Evolutionary conservation across 768 basidiomycete genomes (phyloP).

Genomic region (Boletus huronensis): DNA sequence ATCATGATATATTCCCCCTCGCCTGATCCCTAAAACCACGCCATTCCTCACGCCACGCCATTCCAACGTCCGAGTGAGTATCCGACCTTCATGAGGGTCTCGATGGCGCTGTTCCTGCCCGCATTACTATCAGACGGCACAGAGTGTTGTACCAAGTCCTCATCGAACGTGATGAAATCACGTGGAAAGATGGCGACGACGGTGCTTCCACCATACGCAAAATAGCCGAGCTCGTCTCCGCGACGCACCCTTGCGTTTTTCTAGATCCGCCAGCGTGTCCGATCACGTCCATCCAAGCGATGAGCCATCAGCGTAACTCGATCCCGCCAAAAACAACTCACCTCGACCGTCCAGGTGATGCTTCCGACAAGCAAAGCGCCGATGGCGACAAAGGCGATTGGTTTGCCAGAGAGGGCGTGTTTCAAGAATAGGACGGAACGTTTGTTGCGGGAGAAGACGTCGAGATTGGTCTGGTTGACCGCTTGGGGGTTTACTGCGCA

Average conservation of each 20-base stretch:
- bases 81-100: conserved; percentile 59
- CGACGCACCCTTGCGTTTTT: conserved; percentile 50
- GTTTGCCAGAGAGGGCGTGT: conserved; percentile 42
- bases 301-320: neutral
- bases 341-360: conserved; percentile 56
- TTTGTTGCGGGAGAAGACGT: conserved; percentile 63
- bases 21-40: neutral
- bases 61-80: conserved; percentile 28
- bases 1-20: neutral
- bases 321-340: conserved; percentile 2
- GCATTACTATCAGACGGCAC: conserved; percentile 7
- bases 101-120: conserved; percentile 38
- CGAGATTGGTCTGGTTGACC: conserved; percentile 60
- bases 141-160: conserved; percentile 59
- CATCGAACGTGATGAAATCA: conserved; percentile 53
- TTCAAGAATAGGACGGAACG: conserved; percentile 54
- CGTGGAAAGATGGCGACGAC: conserved; percentile 57
- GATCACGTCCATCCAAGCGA: neutral
- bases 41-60: conserved; percentile 4
- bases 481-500: conserved; percentile 75
- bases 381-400: conserved; percentile 68
- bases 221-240: conserved; percentile 65
- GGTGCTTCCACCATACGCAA: conserved; percentile 79
- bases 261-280: conserved; percentile 13
- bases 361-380: conserved; percentile 81